Evolutionary conservation across 495 filamentous ascomycete species (phyloP).

Genomic region (Annulohypoxylon moriforme): DNA sequence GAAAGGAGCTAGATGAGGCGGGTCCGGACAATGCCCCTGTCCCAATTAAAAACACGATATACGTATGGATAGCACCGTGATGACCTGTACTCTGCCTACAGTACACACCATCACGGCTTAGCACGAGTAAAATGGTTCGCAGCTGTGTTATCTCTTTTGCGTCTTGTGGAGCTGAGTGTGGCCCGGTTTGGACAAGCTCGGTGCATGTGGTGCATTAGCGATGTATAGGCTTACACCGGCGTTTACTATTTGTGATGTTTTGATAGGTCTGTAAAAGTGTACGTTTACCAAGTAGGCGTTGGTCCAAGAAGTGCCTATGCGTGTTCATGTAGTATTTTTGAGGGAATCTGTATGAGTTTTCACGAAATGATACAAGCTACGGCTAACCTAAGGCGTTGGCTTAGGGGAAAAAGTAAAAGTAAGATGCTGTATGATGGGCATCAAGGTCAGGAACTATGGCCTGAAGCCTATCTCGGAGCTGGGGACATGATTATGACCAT

Average conservation of each 20-base stretch:
- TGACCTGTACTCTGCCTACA: slow-evolving; percentile 7
- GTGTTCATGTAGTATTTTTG: too few relatives aligned
- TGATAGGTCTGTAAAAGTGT: too few relatives aligned
- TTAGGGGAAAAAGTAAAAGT: too few relatives aligned
- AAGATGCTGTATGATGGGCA: too few relatives aligned
- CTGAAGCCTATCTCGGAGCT: slow-evolving; percentile 13
- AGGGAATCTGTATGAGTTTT: too few relatives aligned
- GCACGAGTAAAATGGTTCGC: slow-evolving; percentile 22
- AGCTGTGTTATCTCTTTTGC: neutral
- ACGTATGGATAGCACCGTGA: slow-evolving; percentile 22
- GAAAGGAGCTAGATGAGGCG: slow-evolving; percentile 13
- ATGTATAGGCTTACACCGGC: slow-evolving; percentile 12
- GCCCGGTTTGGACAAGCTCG: slow-evolving; percentile 7
- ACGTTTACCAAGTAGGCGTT: too few relatives aligned
- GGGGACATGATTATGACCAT: neutral
- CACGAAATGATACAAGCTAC: too few relatives aligned
- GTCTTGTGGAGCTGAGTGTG: slow-evolving; percentile 21
- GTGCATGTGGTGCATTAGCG: slow-evolving; percentile 4
- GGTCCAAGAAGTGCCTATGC: too few relatives aligned
- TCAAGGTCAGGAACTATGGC: slow-evolving; percentile 25
- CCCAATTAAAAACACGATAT: slow-evolving; percentile 10
- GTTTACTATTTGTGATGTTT: too few relatives aligned
- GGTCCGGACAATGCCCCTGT: slow-evolving; percentile 24
- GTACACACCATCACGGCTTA: slow-evolving; percentile 36
- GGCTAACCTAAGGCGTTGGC: too few relatives aligned